phyloP scores from a whole-genome alignment of 2,329 filamentous ascomycete genomes.

The Aureobasidium pullulans region DNA sequence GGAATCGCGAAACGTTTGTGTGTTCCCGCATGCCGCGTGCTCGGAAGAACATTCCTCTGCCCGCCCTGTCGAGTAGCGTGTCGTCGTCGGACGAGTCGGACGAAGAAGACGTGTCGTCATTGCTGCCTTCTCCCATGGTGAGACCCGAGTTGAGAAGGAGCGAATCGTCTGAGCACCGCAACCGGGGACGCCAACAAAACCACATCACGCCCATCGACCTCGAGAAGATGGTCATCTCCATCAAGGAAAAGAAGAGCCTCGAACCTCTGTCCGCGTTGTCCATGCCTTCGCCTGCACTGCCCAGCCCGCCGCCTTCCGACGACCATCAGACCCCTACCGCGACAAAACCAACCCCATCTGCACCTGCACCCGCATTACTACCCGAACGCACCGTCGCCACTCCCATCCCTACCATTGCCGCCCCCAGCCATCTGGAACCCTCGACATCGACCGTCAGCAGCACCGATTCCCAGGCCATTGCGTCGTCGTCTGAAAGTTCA shows the following conservation, averaged over 20 bases:
- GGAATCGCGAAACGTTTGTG: slow-evolving; percentile 67
- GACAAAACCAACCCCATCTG: slow-evolving; percentile 12
- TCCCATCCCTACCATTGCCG: neutral
- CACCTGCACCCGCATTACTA: neutral
- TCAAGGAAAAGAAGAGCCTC: slow-evolving; percentile 73
- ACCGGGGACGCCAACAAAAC: slow-evolving; percentile 62
- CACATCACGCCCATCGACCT: slow-evolving; percentile 90
- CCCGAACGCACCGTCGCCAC: slow-evolving; percentile 20
- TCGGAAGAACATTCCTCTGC: slow-evolving; percentile 26
- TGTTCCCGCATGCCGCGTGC: slow-evolving; percentile 18
- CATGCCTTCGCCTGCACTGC: slow-evolving; percentile 18
- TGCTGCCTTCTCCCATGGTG: slow-evolving; percentile 37
- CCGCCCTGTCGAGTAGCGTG: slow-evolving; percentile 40
- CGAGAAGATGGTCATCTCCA: slow-evolving; percentile 88
- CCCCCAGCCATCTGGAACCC: slow-evolving; percentile 45
- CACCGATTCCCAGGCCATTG: slow-evolving; percentile 27
- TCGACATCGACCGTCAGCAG: slow-evolving; percentile 51
- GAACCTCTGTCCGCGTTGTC: slow-evolving; percentile 46
- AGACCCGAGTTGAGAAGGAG: slow-evolving; percentile 61
- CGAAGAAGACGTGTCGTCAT: slow-evolving; percentile 36
- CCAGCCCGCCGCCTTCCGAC: neutral
- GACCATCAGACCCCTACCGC: slow-evolving; percentile 12
- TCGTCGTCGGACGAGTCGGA: slow-evolving; percentile 36
- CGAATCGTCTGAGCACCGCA: slow-evolving; percentile 63
- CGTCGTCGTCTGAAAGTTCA: slow-evolving; percentile 52